phyloP scores from a whole-genome alignment of 1,139 yeast species.

The Meyerozyma athensensis region DNA sequence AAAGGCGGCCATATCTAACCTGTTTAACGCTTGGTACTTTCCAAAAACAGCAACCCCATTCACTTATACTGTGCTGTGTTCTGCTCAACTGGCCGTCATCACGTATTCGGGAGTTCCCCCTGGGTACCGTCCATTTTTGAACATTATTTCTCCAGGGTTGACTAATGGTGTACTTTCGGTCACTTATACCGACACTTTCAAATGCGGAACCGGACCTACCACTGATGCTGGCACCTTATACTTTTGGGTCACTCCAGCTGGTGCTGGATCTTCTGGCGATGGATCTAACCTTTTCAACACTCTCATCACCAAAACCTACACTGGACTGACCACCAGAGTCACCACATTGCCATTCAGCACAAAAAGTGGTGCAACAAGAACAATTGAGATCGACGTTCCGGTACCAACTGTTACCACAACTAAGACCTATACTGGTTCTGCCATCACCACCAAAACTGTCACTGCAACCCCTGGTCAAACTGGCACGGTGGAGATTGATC shows the following conservation, averaged over 20 bases:
- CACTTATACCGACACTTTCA: neutral
- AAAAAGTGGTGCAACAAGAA: neutral
- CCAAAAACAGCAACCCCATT: slow-evolving; percentile 3
- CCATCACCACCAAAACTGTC: slow-evolving; percentile 4
- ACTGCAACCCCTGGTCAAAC: slow-evolving; percentile 3
- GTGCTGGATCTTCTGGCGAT: slow-evolving; percentile 6
- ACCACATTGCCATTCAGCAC: slow-evolving; percentile 13
- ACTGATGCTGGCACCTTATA: neutral
- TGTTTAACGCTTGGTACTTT: slow-evolving; percentile 3
- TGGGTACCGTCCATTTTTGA: neutral
- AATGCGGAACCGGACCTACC: neutral
- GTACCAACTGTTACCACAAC: slow-evolving; percentile 4
- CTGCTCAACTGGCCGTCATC: neutral
- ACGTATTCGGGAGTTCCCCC: neutral
- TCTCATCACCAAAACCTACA: slow-evolving; percentile 7
- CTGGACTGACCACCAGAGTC: slow-evolving; percentile 7
- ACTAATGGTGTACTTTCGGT: neutral
- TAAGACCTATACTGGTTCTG: slow-evolving; percentile 1
- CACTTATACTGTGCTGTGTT: neutral
- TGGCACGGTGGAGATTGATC: slow-evolving; percentile 1
- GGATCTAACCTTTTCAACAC: slow-evolving; percentile 5
- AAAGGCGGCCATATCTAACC: neutral
- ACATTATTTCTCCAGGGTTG: neutral
- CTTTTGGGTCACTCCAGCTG: slow-evolving; percentile 10
- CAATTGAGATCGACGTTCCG: slow-evolving; percentile 6